These are phyloP conservation scores for Prunus salicina DNA, from an alignment of 306 rosid species.

Conservation along the genomic window DNA sequence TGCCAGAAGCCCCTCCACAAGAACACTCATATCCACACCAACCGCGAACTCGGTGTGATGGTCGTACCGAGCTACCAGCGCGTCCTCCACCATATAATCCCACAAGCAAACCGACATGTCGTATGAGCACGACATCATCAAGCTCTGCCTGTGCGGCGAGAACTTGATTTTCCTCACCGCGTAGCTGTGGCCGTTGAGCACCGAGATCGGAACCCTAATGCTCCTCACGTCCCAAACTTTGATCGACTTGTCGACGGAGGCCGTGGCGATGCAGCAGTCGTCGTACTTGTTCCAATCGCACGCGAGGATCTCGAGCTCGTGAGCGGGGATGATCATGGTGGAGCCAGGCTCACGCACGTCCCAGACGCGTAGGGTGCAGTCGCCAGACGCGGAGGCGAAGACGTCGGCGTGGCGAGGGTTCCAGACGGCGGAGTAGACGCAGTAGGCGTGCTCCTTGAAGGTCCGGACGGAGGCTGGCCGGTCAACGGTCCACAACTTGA, in stretches of 20 bases:
- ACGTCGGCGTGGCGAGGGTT: slow-evolving; percentile 90
- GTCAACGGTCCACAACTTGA: slow-evolving; percentile 86
- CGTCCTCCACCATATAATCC: slow-evolving; percentile 90
- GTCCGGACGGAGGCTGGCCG: slow-evolving; percentile 78
- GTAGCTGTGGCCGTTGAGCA: slow-evolving; percentile 77
- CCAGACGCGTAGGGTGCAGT: slow-evolving; percentile 85
- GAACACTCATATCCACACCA: slow-evolving; percentile 91
- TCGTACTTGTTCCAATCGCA: slow-evolving; percentile 96
- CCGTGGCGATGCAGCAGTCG: slow-evolving; percentile 70
- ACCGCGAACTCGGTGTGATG: slow-evolving; percentile 89
- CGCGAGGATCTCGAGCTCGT: slow-evolving; percentile 62
- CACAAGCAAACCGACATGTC: slow-evolving; percentile 91
- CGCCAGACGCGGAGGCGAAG: slow-evolving; percentile 95
- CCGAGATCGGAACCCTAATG: slow-evolving; percentile 54
- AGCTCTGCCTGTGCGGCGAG: slow-evolving; percentile 66
- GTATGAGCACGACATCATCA: slow-evolving; percentile 75
- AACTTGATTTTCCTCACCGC: slow-evolving; percentile 77
- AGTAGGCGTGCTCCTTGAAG: slow-evolving; percentile 87
- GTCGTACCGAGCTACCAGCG: slow-evolving; percentile 77
- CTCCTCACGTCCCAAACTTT: slow-evolving; percentile 88
- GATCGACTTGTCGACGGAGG: slow-evolving; percentile 78
- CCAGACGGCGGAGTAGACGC: slow-evolving; percentile 88
- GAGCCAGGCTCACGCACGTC: slow-evolving; percentile 85
- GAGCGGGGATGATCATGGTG: slow-evolving; percentile 78
- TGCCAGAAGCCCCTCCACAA: slow-evolving; percentile 87